These are phyloP conservation scores for Microdochium paspali DNA, from an alignment of 2,329 filamentous ascomycete genomes.

Conservation along the genomic window DNA sequence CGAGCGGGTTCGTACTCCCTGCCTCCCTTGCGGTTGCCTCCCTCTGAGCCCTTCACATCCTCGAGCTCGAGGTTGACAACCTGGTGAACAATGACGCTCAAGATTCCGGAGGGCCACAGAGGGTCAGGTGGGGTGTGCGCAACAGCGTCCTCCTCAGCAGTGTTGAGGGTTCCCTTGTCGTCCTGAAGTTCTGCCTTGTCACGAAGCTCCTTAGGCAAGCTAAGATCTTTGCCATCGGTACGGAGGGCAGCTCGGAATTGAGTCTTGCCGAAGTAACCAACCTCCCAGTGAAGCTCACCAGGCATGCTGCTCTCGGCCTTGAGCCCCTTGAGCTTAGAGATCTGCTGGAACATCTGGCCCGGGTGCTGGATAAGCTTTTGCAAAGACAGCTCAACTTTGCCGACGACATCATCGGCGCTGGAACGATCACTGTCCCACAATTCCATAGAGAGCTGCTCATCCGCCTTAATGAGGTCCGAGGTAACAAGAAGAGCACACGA, in stretches of 20 bases:
- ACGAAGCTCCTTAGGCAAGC: constrained; percentile 63
- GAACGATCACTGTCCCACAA: constrained; percentile 94
- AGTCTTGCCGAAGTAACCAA: constrained; percentile 89
- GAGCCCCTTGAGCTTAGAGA: constrained; percentile 74
- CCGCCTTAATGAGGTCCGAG: constrained; percentile 80
- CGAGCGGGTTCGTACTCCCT: constrained; percentile 81
- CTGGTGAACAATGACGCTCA: constrained; percentile 82
- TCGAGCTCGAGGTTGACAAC: constrained; percentile 92
- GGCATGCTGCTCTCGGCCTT: constrained; percentile 84
- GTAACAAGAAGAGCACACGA: constrained; percentile 78
- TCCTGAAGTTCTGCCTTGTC: constrained; percentile 74
- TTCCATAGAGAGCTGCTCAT: constrained; percentile 88
- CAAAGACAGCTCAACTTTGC: constrained; percentile 87
- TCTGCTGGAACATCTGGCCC: constrained; percentile 83
- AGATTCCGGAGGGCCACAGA: constrained; percentile 87
- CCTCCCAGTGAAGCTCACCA: constrained; percentile 89
- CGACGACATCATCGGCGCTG: constrained; percentile 88
- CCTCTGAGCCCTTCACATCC: constrained; percentile 73
- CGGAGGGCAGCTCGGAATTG: constrained; percentile 75
- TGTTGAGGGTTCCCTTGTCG: constrained; percentile 72
- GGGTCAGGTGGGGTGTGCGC: constrained; percentile 87
- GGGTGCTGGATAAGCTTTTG: constrained; percentile 93
- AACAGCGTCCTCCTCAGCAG: constrained; percentile 70
- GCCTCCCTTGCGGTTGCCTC: constrained; percentile 67
- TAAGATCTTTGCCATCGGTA: constrained; percentile 77